These are phyloP conservation scores for Apiospora pterosperma DNA, from an alignment of 2,329 filamentous ascomycete species.

Conservation along the genomic window DNA sequence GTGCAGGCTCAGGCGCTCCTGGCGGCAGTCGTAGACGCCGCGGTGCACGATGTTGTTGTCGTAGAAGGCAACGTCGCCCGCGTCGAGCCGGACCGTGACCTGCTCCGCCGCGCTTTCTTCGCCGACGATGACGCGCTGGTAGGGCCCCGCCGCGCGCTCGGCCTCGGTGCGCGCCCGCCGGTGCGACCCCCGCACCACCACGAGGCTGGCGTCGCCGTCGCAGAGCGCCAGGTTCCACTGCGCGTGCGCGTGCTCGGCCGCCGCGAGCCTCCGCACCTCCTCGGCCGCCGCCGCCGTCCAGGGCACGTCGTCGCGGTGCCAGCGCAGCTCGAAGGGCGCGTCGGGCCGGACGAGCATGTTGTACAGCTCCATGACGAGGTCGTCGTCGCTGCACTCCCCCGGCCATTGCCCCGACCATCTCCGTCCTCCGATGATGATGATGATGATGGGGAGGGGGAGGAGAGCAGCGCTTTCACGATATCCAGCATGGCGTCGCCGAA, in stretches of 20 bases:
- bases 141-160: conserved; percentile 67
- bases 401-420: not conserved
- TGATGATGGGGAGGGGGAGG: too few species aligned
- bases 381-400: conserved; percentile 45
- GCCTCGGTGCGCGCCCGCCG: conserved; percentile 62
- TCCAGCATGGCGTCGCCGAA: conserved; percentile 64
- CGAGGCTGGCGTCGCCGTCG: conserved; percentile 61
- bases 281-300: conserved; percentile 62
- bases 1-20: conserved; percentile 68
- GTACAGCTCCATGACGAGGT: conserved; percentile 82
- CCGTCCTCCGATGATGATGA: not conserved
- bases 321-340: conserved; percentile 68
- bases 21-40: conserved; percentile 57
- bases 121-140: conserved; percentile 56
- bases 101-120: too few species aligned
- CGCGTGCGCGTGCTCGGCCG: conserved; percentile 63
- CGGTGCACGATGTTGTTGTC: conserved; percentile 85
- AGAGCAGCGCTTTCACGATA: conserved; percentile 63
- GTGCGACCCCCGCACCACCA: conserved; percentile 79
- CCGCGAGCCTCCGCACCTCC: conserved; percentile 58
- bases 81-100: conserved; percentile 60
- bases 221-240: conserved; percentile 87
- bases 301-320: conserved; percentile 83
- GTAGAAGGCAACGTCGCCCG: conserved; percentile 83
- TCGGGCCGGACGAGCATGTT: conserved; percentile 79